A percentile compares a stretch with the other conserved stretches of the same genome.
phyloP scores from a whole-genome alignment of 2,329 filamentous ascomycete genomes.

The Colletotrichum abscissum region DNA sequence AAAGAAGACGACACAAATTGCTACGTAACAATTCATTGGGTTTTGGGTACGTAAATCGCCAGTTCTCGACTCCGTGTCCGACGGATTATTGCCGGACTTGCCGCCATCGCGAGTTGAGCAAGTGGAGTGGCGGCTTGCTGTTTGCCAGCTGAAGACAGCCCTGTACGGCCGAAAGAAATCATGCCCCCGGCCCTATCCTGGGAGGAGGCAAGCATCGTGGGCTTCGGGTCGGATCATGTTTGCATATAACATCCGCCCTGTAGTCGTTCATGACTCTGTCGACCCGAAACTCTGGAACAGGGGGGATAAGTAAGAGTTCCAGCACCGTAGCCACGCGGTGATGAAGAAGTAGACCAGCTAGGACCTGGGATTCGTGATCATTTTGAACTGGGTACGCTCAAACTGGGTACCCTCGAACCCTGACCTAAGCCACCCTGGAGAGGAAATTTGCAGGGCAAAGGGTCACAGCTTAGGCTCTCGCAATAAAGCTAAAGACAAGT shows the following conservation, averaged over 20 bases:
- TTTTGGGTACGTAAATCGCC: neutral
- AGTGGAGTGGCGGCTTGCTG: neutral
- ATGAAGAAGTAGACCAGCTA: neutral
- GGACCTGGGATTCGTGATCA: neutral
- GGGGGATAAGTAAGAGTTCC: neutral
- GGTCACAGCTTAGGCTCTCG: neutral
- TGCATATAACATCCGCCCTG: neutral
- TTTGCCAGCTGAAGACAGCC: neutral
- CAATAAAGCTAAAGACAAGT: constrained; percentile 6
- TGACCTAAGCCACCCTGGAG: neutral
- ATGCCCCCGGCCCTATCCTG: neutral
- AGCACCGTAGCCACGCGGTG: neutral
- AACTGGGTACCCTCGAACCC: neutral
- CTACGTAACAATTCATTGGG: neutral
- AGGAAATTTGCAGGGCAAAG: constrained; percentile 2
- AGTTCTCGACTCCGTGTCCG: neutral
- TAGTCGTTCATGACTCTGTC: neutral
- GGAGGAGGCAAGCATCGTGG: neutral
- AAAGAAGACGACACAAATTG: neutral
- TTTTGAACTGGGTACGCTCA: neutral
- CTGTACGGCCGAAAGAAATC: constrained; percentile 10
- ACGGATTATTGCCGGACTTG: constrained; percentile 6
- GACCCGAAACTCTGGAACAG: neutral
- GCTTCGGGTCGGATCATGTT: neutral
- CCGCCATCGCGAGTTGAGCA: neutral